These are phyloP conservation scores for Lachnellula cervina DNA, from an alignment of 2,329 filamentous ascomycete species.

Conservation along the genomic window DNA sequence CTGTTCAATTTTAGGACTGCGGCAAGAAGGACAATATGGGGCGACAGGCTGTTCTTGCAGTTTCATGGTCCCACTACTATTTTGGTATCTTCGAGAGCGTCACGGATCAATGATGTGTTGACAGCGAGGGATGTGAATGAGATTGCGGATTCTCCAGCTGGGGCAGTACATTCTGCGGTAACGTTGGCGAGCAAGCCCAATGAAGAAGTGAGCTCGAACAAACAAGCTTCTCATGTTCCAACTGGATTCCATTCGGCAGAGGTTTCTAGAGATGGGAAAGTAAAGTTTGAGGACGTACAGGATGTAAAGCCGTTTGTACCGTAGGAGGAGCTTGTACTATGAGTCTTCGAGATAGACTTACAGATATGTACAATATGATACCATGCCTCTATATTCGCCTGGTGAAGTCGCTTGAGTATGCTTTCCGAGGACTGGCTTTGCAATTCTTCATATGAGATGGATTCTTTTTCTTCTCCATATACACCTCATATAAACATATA, in stretches of 20 bases:
- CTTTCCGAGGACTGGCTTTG: too few relatives aligned
- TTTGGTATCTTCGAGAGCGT: slow-evolving; percentile 81
- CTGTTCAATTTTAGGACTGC: slow-evolving; percentile 70
- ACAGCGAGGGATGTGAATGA: slow-evolving; percentile 79
- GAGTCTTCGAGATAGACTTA: neutral
- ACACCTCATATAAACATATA: too few relatives aligned
- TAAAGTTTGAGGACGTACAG: slow-evolving; percentile 44
- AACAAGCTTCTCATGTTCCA: slow-evolving; percentile 33
- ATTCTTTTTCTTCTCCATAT: too few relatives aligned
- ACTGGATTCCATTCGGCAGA: slow-evolving; percentile 51
- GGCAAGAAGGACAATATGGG: slow-evolving; percentile 81
- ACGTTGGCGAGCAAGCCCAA: slow-evolving; percentile 41
- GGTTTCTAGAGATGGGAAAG: slow-evolving; percentile 58
- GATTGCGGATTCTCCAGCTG: slow-evolving; percentile 76
- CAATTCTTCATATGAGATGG: too few relatives aligned
- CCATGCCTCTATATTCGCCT: neutral
- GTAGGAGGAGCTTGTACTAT: slow-evolving; percentile 4
- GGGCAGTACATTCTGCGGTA: slow-evolving; percentile 58
- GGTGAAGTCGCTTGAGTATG: too few relatives aligned
- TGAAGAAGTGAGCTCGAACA: slow-evolving; percentile 27
- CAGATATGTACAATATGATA: slow-evolving; percentile 4
- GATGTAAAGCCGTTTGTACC: slow-evolving; percentile 18
- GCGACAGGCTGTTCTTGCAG: slow-evolving; percentile 84
- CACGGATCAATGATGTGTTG: slow-evolving; percentile 72
- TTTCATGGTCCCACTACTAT: slow-evolving; percentile 85